Evolutionary conservation across 139 green algal species (phyloP).

Genomic region (Bryopsis sp.): DNA sequence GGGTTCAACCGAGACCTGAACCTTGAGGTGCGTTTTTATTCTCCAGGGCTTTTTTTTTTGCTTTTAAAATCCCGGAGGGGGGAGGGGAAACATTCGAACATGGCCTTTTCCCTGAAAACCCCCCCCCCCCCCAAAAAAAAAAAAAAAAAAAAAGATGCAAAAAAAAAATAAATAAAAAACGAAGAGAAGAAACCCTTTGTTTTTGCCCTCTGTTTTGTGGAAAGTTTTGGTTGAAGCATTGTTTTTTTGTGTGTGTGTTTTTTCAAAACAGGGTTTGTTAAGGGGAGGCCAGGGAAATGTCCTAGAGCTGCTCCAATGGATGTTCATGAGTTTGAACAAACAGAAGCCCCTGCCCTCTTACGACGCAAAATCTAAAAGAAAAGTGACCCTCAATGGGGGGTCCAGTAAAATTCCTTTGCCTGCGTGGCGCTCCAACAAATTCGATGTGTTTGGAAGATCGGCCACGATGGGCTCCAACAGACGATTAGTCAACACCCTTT

Average conservation of each 20-base stretch:
- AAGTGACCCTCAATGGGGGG: background rate
- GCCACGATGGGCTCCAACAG: too few relatives aligned
- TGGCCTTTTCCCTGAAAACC: too few relatives aligned
- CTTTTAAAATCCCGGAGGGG: too few relatives aligned
- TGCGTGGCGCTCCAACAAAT: background rate
- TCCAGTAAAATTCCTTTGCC: slow-evolving; percentile 7
- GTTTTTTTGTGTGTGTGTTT: background rate
- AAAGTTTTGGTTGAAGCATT: background rate
- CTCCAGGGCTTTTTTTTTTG: background rate
- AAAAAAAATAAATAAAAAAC: too few relatives aligned
- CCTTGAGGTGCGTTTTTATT: background rate
- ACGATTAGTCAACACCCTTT: too few relatives aligned
- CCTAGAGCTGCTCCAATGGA: slow-evolving; percentile 13
- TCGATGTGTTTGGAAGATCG: background rate
- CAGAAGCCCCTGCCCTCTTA: background rate
- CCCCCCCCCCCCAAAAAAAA: too few relatives aligned
- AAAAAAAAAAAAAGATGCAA: too few relatives aligned
- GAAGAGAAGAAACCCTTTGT: too few relatives aligned
- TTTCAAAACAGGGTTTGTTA: slow-evolving; percentile 14
- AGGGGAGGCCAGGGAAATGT: slow-evolving; percentile 2
- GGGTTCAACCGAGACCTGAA: slow-evolving; percentile 1
- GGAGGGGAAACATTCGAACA: too few relatives aligned
- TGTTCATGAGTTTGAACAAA: slow-evolving; percentile 1
- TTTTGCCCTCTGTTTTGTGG: too few relatives aligned
- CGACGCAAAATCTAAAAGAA: background rate